Conservation (phyloP, 371 early-diverging fungal genomes). For the Umbelopsis sp. region DNA sequence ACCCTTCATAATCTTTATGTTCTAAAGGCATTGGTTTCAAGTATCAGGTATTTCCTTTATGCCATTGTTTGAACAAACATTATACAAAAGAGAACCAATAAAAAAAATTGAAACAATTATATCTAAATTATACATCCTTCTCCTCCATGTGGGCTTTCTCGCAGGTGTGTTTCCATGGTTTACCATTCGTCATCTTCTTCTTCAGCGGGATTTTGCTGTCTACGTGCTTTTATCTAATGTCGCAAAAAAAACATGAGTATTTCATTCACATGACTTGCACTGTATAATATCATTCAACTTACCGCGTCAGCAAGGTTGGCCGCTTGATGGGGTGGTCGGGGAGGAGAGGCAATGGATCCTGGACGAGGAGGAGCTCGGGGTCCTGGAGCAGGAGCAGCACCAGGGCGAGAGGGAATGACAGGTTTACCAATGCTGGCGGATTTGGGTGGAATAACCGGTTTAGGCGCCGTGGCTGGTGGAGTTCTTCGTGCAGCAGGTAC, state of each 20-base stretch:
- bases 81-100: background rate
- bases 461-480: slow-evolving; percentile 53
- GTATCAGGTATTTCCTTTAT: too few species aligned
- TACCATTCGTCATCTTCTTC: slow-evolving; percentile 13
- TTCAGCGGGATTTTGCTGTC: slow-evolving; percentile 17
- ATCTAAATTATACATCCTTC: slow-evolving; percentile 9
- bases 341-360: slow-evolving; percentile 46
- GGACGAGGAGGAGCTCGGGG: slow-evolving; percentile 50
- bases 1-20: too few species aligned
- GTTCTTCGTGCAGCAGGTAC: slow-evolving; percentile 52
- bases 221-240: slow-evolving; percentile 7
- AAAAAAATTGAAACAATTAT: background rate
- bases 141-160: background rate
- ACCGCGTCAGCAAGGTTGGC: slow-evolving; percentile 53
- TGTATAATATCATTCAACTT: slow-evolving; percentile 24
- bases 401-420: slow-evolving; percentile 51
- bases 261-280: too few species aligned
- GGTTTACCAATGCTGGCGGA: slow-evolving; percentile 50
- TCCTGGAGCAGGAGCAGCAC: slow-evolving; percentile 22
- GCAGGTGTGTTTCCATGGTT: background rate
- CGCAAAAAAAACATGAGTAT: background rate
- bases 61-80: too few species aligned
- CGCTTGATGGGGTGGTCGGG: slow-evolving; percentile 50
- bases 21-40: too few species aligned
- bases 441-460: slow-evolving; percentile 54